These are phyloP conservation scores for Monosporozyma yasuniensis DNA, from an alignment of 805 yeast species.

Conservation along the genomic window DNA sequence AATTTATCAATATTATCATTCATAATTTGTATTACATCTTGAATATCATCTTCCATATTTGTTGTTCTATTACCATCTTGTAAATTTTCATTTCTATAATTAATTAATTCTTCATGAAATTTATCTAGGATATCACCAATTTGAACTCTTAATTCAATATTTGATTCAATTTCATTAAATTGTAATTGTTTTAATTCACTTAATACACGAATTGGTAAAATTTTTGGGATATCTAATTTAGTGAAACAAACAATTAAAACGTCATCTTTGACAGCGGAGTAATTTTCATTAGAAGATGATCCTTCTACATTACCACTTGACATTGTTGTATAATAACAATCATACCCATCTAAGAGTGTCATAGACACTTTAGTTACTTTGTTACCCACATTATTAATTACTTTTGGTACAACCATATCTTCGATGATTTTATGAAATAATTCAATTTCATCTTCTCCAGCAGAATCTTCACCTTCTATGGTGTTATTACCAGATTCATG, in stretches of 20 bases:
- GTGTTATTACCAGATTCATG: slow-evolving; percentile 1
- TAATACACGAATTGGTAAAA: slow-evolving; percentile 26
- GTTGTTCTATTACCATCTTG: neutral
- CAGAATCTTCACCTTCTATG: slow-evolving; percentile 19
- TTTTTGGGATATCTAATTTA: slow-evolving; percentile 21
- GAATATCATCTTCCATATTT: slow-evolving; percentile 20
- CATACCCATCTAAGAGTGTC: slow-evolving; percentile 26
- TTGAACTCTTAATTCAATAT: slow-evolving; percentile 18
- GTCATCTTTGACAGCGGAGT: slow-evolving; percentile 8
- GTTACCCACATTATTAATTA: slow-evolving; percentile 24
- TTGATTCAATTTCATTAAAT: slow-evolving; percentile 13
- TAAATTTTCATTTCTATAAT: slow-evolving; percentile 15
- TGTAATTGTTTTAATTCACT: slow-evolving; percentile 24
- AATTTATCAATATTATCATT: slow-evolving; percentile 36
- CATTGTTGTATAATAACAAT: slow-evolving; percentile 26
- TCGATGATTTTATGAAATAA: slow-evolving; percentile 20
- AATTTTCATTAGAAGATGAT: neutral
- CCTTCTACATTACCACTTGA: neutral
- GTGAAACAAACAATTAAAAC: slow-evolving; percentile 23
- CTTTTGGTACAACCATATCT: slow-evolving; percentile 27
- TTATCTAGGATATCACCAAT: slow-evolving; percentile 21
- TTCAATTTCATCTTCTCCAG: slow-evolving; percentile 2
- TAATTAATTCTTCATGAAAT: slow-evolving; percentile 24
- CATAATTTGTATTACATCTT: slow-evolving; percentile 29
- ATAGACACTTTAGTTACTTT: slow-evolving; percentile 28